These are phyloP conservation scores for Cicer bijugum DNA, from an alignment of 306 rosid genomes.

Conservation along the genomic window DNA sequence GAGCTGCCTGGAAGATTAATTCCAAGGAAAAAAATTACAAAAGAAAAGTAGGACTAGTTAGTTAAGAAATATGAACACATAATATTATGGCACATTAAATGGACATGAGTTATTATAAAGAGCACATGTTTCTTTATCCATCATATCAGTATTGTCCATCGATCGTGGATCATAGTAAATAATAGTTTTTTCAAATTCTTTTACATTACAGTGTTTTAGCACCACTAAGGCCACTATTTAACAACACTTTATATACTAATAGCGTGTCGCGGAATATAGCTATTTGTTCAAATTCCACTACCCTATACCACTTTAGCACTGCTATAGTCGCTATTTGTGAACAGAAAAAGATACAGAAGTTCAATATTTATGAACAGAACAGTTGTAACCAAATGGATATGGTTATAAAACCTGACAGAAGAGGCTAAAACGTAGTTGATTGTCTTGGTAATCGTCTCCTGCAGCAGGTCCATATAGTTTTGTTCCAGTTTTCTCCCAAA, in stretches of 20 bases:
- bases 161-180: no score
- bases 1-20: constrained; percentile 66
- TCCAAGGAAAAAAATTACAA: constrained; percentile 27
- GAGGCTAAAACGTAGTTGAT: constrained; percentile 72
- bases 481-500: constrained; percentile 77
- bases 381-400: constrained; percentile 19
- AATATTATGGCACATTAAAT: neutral
- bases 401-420: constrained; percentile 63
- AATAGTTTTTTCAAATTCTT: no score
- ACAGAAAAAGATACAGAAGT: neutral
- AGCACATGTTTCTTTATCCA: constrained; percentile 14
- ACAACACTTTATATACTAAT: no score
- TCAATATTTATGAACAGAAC: constrained; percentile 1
- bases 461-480: constrained; percentile 70
- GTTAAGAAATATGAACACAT: constrained; percentile 32
- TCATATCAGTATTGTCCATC: no score
- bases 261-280: no score
- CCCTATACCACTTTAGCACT: no score
- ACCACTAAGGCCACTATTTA: no score
- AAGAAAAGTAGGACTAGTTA: constrained; percentile 31
- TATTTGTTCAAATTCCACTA: no score
- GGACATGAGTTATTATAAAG: neutral
- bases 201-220: no score
- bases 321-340: no score
- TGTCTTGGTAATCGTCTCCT: constrained; percentile 73